Evolutionary conservation across 495 filamentous ascomycete species (phyloP), one percentile per base, ranked within the genome.

Genomic region (Extremus antarcticus): DNA sequence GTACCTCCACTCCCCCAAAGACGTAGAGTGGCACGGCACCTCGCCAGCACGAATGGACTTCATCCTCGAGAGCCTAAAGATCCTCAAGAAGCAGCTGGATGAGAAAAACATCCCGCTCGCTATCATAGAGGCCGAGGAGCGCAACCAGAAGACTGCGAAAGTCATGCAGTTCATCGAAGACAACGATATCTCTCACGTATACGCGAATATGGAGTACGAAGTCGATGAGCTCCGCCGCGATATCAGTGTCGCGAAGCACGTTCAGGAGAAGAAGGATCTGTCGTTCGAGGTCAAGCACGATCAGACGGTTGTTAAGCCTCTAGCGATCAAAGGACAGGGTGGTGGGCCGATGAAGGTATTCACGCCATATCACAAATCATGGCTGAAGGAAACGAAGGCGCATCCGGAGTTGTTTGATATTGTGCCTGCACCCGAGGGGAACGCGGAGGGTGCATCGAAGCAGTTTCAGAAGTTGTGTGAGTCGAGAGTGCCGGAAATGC

Each of bases 201-300:
- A 70, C 60, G 72, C 74, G 0, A 82, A 82, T 60, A 70, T 75
- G 21, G 79, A 83, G 58, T 82, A 82, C 54, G 79, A 83, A 55
- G 75, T 82, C 3, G 79, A 83, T 58, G 79, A 83, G 56, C 59
- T 83, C 19, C 71, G 80, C 1, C 56, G 72, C 3, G 72, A 75
- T 20, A 66, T 69, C 53, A 65, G 66, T 29, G 54, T 73, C 3
- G 57, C 70, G 2, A 56, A 67, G 35, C 53, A 62, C 0, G 39
- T 65, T 2, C 57, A 63, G 13, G 54, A 64, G 19, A 54, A 63
- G 50, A 48, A 58, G 19, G 54, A 60, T 41, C 15, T 63, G 7
- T 46, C 43, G 13, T 61, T 63, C n/a, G 59, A 64, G 11, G 38
- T 70, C 0, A 38, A 65, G 41, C 72, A 74, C 46, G 72, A 74